Base-by-base conservation (phyloP, 805 yeast species). In the Lipomyces yamadae region DNA sequence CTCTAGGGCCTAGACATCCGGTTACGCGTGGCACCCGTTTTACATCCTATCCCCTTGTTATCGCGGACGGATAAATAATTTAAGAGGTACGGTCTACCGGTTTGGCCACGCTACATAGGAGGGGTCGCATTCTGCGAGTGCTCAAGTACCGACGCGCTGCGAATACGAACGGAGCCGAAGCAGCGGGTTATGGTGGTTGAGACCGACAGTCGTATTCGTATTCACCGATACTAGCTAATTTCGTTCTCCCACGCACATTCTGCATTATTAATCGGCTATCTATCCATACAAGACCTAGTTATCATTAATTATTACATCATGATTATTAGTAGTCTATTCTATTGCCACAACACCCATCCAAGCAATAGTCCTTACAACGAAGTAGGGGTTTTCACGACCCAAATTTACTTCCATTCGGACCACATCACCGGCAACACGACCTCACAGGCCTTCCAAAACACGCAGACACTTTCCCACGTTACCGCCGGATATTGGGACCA, bases 381-480 rank as follows among this genome's bases (percentile, higher is more conserved):
- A 37, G 3, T 3, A 37, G 39, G 15, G 24, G 33, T 11, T 33
- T 56, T 15, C 39, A 39, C 18, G 15, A 37, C 48, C 15, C 29
- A n/a, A 34, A 8, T 33, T 56, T 24, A 65, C 35, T 39, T 57
- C 56, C 69, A 65, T 33, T 65, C 68, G 11, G 58, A n/a, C 30
- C 30, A 58, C 56, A 65, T 15, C 30, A 65, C 60, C 29, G 74
- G 74, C 7, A 72, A 24, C 7, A 72, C 61, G 8, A 72, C 73
- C n/a, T 58, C 58, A 29, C 65, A 61, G 2, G 74, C 72, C 35
- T 67, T 72, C 64, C 55, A 59, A 18, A 72, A 59, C 34, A 70
- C 68, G 1, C 50, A 58, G 7, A 72, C 33, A 30, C 65, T 50
- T 52, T 73, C 70, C 32, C 67, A 6, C 29, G 65, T 32, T 4